phyloP scores from a whole-genome alignment of 352 stramenopile species.

The Globisporangium mamillatum region DNA sequence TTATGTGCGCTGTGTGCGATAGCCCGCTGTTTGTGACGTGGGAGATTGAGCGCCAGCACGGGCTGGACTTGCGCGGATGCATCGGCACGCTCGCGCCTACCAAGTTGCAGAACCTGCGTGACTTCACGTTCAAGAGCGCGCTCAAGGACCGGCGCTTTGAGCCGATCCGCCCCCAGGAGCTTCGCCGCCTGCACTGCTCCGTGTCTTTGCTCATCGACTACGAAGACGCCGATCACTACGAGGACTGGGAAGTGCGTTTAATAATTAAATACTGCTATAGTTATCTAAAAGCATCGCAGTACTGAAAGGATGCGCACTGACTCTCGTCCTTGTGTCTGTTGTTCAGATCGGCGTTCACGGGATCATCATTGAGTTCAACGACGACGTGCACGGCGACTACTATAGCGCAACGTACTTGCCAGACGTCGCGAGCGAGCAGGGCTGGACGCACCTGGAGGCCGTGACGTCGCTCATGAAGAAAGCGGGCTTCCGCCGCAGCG shows the following conservation, averaged over 20 bases:
- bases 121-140: constrained; percentile 84
- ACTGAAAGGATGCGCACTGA: not conserved
- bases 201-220: constrained; percentile 85
- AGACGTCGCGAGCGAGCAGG: constrained; percentile 71
- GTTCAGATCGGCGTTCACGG: constrained; percentile 63
- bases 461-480: constrained; percentile 80
- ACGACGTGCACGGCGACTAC: constrained; percentile 41
- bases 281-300: not conserved
- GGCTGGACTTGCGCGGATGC: constrained; percentile 58
- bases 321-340: not conserved
- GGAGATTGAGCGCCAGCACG: constrained; percentile 64
- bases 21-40: constrained; percentile 85
- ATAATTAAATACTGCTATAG: not conserved
- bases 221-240: constrained; percentile 65
- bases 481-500: constrained; percentile 59
- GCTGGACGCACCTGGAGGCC: constrained; percentile 68
- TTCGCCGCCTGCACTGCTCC: constrained; percentile 66
- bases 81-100: constrained; percentile 77
- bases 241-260: constrained; percentile 70
- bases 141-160: constrained; percentile 76
- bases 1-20: not conserved
- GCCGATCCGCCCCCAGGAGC: constrained; percentile 63
- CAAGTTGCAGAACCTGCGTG: constrained; percentile 57
- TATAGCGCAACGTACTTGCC: constrained; percentile 81
- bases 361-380: constrained; percentile 80